These are phyloP conservation scores for Ceratobasidium sp. DNA, from an alignment of 1,284 basidiomycete species.

Conservation along the genomic window DNA sequence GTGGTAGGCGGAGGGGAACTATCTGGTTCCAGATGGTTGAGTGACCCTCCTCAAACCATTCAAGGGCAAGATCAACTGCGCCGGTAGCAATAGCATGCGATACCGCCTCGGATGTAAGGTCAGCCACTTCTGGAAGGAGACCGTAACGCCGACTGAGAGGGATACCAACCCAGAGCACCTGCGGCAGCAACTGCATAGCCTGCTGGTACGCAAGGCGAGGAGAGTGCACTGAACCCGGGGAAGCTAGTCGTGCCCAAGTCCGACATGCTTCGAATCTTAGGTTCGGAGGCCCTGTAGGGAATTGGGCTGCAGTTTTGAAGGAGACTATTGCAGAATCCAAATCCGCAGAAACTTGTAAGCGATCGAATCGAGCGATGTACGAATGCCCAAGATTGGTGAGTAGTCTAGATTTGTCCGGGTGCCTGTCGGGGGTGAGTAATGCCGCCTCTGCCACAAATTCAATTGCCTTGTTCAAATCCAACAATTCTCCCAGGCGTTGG, in stretches of 20 bases:
- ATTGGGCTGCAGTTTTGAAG: too few species aligned
- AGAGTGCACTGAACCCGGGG: neutral
- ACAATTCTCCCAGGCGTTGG: too few species aligned
- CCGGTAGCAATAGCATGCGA: neutral
- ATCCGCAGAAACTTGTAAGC: too few species aligned
- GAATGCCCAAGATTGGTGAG: too few species aligned
- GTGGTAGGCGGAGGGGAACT: neutral
- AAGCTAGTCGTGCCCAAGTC: neutral
- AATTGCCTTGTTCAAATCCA: too few species aligned
- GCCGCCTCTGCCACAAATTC: too few species aligned
- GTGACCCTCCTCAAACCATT: neutral
- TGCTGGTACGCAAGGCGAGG: neutral
- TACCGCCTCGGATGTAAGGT: neutral
- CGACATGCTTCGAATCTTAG: neutral
- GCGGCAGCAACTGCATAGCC: neutral
- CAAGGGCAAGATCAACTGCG: neutral
- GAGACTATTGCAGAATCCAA: too few species aligned
- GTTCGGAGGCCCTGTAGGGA: too few species aligned
- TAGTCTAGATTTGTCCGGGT: too few species aligned
- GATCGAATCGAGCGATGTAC: too few species aligned
- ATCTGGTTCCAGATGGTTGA: conserved; percentile 8
- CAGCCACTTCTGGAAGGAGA: neutral
- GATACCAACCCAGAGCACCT: neutral
- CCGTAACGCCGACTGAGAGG: neutral
- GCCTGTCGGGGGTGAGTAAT: too few species aligned